Evolutionary conservation across 2,329 filamentous ascomycete species (phyloP).

Genomic region (Fusarium nematophilum): DNA sequence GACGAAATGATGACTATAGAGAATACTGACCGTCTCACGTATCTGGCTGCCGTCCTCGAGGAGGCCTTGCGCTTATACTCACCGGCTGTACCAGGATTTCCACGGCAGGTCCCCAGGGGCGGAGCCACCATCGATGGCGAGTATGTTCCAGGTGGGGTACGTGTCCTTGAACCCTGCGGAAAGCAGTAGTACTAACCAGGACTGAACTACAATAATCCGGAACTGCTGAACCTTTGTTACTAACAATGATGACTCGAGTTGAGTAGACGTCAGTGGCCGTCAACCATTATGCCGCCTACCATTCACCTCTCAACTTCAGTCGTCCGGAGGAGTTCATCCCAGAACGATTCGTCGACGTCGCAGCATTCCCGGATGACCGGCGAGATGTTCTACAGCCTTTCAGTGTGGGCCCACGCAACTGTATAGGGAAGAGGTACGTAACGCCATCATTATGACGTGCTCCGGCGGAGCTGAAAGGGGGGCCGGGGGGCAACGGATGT

Average conservation of each 20-base stretch:
- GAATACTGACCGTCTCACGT: conserved; percentile 12
- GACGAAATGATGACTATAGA: conserved; percentile 18
- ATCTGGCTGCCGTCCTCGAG: conserved; percentile 18
- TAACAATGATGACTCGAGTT: not conserved
- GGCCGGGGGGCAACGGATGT: not conserved
- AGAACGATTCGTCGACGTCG: conserved; percentile 15
- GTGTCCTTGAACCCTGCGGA: not conserved
- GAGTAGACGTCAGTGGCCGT: conserved; percentile 19
- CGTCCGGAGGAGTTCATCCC: conserved; percentile 17
- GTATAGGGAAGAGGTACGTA: conserved; percentile 26
- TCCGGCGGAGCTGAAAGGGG: too few species aligned
- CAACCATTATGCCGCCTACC: conserved; percentile 24
- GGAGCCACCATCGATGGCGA: conserved; percentile 21
- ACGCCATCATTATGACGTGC: too few species aligned
- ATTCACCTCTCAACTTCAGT: conserved; percentile 16
- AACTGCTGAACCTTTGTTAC: too few species aligned
- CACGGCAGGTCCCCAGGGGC: conserved; percentile 7
- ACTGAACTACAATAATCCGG: too few species aligned
- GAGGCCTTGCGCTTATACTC: conserved; percentile 25
- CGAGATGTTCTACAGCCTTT: conserved; percentile 23
- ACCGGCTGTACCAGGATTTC: conserved; percentile 21
- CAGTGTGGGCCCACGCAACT: conserved; percentile 20
- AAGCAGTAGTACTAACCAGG: too few species aligned
- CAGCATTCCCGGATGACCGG: conserved; percentile 11
- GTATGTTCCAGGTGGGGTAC: conserved; percentile 18